Evolutionary conservation across 495 filamentous ascomycete genomes (phyloP), one percentile per base, ranked within the genome.

Genomic region (Neurospora tetrasperma): DNA sequence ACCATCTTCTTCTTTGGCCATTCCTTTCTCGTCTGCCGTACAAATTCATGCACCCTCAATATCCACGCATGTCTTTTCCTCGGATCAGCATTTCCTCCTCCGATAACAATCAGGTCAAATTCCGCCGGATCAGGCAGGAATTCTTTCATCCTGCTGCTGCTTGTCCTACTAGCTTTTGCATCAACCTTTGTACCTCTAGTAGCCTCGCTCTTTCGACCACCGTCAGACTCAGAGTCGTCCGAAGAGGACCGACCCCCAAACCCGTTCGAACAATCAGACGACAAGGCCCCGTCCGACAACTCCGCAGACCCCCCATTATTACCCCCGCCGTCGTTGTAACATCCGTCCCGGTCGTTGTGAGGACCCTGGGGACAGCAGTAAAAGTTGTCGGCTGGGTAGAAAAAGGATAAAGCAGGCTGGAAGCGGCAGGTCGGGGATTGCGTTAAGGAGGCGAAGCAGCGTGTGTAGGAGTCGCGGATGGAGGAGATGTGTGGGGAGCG

Each of bases 101-200:
- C 83, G 35, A 86, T 72, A 54, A 86, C 81, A 73, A 86, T 83
- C 43, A 85, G 74, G 75, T 86, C 84, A 71, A 84, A 86, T 11
- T 74, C 74, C 11, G 73, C 75, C n/a, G 82, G 83, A 70, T 85
- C 79, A 3, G 84, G 84, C 16, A 83, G 77, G 5, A 76, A 69
- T 10, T 76, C 76, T 27, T 74, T 74, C 48, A 31, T 31, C 16
- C 39, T 27, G 35, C 35, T 38, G 35, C 35, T 38, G 35, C 35
- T 38, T 4, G 35, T 38, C 35, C 5, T 38, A 38, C 5, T 5
- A 38, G 35, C 35, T 38, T 6, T 38, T 5, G 35, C 35, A 5
- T 38, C 35, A 38, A 5, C 35, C 35, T 2, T 38, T 2, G 35
- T 38, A 38, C 35, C 0, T 38, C 35, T 38, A 6, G 35, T 38